Conservation (phyloP, 768 basidiomycete species). For the Candolleomyces eurysporus region DNA sequence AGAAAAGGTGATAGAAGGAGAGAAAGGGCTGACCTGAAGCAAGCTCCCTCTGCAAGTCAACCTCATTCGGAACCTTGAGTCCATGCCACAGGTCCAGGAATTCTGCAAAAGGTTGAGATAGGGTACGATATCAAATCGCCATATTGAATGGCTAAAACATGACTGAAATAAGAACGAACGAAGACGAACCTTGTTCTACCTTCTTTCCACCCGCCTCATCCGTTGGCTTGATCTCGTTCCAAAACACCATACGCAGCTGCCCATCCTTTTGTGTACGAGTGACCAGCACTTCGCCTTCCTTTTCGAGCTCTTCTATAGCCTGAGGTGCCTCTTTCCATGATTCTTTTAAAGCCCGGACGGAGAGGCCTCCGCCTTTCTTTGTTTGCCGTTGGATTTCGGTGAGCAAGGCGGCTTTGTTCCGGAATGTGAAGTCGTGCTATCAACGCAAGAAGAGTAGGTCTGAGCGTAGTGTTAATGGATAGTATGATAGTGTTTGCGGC, state of each 20-base stretch:
- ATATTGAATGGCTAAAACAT: neutral
- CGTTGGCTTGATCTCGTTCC: conserved; percentile 82
- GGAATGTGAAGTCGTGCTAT: conserved; percentile 84
- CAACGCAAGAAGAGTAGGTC: neutral
- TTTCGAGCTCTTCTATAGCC: conserved; percentile 21
- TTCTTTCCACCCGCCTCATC: conserved; percentile 66
- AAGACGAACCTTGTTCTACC: conserved; percentile 74
- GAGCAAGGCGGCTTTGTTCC: conserved; percentile 78
- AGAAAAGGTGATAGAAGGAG: neutral
- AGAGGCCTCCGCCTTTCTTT: conserved; percentile 79
- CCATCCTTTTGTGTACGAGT: conserved; percentile 83
- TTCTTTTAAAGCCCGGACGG: conserved; percentile 82
- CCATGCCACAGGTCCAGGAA: conserved; percentile 87
- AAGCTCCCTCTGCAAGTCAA: conserved; percentile 76
- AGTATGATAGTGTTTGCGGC: neutral
- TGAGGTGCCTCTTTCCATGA: conserved; percentile 86
- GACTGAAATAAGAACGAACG: conserved; percentile 3
- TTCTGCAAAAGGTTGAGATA: conserved; percentile 44
- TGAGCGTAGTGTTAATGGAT: neutral
- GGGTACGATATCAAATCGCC: too few relatives aligned
- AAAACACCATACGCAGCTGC: conserved; percentile 39
- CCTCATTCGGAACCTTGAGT: conserved; percentile 81
- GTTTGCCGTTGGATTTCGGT: conserved; percentile 86
- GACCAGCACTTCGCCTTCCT: conserved; percentile 45
- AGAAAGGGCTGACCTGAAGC: conserved; percentile 54